A percentile compares a stretch with the other conserved stretches of the same genome.
These are phyloP conservation scores for Hyaloscypha variabilis DNA, from an alignment of 495 filamentous ascomycete species.

Conservation along the genomic window DNA sequence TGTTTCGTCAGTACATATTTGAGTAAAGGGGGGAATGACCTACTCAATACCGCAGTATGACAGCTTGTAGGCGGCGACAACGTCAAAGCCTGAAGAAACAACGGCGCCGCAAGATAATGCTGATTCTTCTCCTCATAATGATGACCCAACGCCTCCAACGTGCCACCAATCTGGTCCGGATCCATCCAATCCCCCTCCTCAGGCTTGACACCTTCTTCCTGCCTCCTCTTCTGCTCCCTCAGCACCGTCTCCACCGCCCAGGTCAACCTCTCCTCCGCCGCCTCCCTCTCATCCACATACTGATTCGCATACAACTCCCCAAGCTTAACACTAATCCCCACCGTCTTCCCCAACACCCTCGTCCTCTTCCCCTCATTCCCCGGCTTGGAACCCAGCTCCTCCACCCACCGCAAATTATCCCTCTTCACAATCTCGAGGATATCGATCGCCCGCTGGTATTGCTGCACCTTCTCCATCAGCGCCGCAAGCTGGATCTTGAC, in stretches of 20 bases:
- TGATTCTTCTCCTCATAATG: slow-evolving; percentile 70
- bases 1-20: slow-evolving; percentile 27
- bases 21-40: slow-evolving; percentile 26
- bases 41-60: slow-evolving; percentile 72
- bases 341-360: slow-evolving; percentile 68
- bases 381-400: slow-evolving; percentile 50
- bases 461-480: slow-evolving; percentile 74
- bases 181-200: slow-evolving; percentile 76
- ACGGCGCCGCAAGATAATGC: slow-evolving; percentile 79
- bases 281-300: slow-evolving; percentile 60
- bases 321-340: slow-evolving; percentile 77
- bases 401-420: slow-evolving; percentile 65
- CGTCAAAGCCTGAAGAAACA: slow-evolving; percentile 82
- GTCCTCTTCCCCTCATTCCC: slow-evolving; percentile 66
- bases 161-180: slow-evolving; percentile 68
- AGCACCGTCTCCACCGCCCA: slow-evolving; percentile 82
- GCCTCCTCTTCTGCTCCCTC: slow-evolving; percentile 69
- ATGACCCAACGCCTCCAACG: slow-evolving; percentile 73
- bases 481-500: slow-evolving; percentile 80
- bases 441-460: slow-evolving; percentile 65
- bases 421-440: slow-evolving; percentile 69
- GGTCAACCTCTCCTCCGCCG: slow-evolving; percentile 72
- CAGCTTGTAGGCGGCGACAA: slow-evolving; percentile 62
- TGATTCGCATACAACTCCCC: slow-evolving; percentile 73
- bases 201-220: slow-evolving; percentile 61